These are phyloP conservation scores for Xylariomycetidae sp. DNA, from an alignment of 2,329 filamentous ascomycete genomes.

Conservation along the genomic window DNA sequence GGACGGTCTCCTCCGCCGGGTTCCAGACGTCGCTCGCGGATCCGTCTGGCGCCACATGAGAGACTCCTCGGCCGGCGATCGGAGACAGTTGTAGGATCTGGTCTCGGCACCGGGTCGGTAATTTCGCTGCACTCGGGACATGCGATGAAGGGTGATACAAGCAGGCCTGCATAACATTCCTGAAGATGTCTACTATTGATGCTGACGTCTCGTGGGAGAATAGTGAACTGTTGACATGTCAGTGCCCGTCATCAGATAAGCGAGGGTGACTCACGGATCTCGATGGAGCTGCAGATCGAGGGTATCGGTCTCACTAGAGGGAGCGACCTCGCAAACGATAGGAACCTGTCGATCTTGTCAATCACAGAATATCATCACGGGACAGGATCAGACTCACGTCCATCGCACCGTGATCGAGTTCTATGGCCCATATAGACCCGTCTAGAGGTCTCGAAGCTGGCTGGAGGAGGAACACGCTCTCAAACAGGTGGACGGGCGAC, in stretches of 20 bases:
- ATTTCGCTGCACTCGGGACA: slow-evolving; percentile 6
- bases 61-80: too few relatives aligned
- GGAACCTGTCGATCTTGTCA: slow-evolving; percentile 45
- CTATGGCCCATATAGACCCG: slow-evolving; percentile 48
- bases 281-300: slow-evolving; percentile 61
- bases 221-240: slow-evolving; percentile 15
- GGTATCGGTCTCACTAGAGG: slow-evolving; percentile 44
- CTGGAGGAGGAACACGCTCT: slow-evolving; percentile 77
- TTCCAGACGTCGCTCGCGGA: too few relatives aligned
- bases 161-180: slow-evolving; percentile 18
- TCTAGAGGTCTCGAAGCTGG: slow-evolving; percentile 56
- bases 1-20: slow-evolving; percentile 46
- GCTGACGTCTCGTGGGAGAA: slow-evolving; percentile 16
- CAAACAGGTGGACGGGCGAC: slow-evolving; percentile 59
- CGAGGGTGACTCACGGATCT: slow-evolving; percentile 37
- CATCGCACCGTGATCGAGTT: slow-evolving; percentile 59
- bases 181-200: slow-evolving; percentile 24
- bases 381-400: slow-evolving; percentile 45
- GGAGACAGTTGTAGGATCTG: slow-evolving; percentile 19
- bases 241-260: too few relatives aligned
- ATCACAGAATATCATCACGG: neutral
- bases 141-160: slow-evolving; percentile 27
- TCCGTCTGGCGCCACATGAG: too few relatives aligned
- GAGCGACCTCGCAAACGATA: slow-evolving; percentile 70
- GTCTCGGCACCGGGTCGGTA: slow-evolving; percentile 15